Percentiles rank a stretch among this genome's conserved stretches.
Evolutionary conservation across 2,329 filamentous ascomycete genomes (phyloP).

Genomic region (Neonectria punicea): DNA sequence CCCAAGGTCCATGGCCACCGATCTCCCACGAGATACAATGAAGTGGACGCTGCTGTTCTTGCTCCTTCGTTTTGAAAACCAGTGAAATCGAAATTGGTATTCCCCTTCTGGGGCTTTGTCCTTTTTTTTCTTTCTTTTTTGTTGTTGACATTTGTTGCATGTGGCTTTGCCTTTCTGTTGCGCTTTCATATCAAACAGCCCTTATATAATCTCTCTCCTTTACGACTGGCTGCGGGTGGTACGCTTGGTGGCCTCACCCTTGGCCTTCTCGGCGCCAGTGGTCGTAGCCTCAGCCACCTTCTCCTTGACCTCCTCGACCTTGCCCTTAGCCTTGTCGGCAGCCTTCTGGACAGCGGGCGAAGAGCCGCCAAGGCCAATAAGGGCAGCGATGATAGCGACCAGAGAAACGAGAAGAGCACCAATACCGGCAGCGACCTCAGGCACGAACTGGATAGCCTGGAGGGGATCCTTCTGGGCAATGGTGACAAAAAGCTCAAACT

Average conservation of each 20-base stretch:
- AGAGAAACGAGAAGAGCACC: conserved; percentile 76
- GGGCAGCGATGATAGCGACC: conserved; percentile 74
- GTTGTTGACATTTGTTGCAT: conserved; percentile 16
- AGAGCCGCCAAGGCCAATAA: conserved; percentile 72
- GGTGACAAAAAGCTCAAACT: conserved; percentile 89
- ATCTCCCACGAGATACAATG: conserved; percentile 27
- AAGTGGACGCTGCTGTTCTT: conserved; percentile 30
- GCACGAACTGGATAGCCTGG: conserved; percentile 87
- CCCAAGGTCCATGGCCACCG: background rate
- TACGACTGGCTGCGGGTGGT: conserved; percentile 67
- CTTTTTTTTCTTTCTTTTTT: conserved; percentile 11
- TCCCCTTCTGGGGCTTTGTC: conserved; percentile 24
- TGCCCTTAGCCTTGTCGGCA: conserved; percentile 71
- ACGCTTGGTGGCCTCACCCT: conserved; percentile 76
- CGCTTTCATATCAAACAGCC: conserved; percentile 12
- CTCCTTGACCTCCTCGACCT: conserved; percentile 75
- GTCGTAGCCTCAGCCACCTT: conserved; percentile 72
- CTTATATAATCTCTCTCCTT: conserved; percentile 13
- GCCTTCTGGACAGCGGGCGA: conserved; percentile 80
- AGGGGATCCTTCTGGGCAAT: conserved; percentile 85
- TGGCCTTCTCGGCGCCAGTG: conserved; percentile 76
- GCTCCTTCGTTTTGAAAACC: conserved; percentile 32
- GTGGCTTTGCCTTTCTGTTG: conserved; percentile 4
- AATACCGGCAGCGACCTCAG: conserved; percentile 87
- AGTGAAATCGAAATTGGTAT: conserved; percentile 35